A percentile compares a stretch with the other conserved stretches of the same genome.
phyloP scores from a whole-genome alignment of 257 asterid genomes.

The Solanum habrochaites region DNA sequence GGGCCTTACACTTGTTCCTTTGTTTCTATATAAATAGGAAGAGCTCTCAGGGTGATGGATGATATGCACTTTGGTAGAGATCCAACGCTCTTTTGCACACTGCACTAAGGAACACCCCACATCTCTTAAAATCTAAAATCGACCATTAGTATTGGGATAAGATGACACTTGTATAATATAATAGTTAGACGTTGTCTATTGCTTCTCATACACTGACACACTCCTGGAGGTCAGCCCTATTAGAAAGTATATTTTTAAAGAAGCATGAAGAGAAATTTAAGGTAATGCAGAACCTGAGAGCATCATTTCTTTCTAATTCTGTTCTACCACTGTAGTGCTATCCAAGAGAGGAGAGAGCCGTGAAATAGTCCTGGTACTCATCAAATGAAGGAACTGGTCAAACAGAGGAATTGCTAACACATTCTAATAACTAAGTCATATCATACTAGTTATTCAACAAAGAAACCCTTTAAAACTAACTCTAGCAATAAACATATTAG shows the following conservation, averaged over 20 bases:
- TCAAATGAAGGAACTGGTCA: not conserved
- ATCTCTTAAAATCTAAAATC: not conserved
- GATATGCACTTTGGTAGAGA: not conserved
- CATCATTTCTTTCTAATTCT: not conserved
- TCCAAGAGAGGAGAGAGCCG: not conserved
- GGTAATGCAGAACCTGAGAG: not conserved
- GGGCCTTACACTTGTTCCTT: not conserved
- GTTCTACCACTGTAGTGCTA: not conserved
- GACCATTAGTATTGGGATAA: not conserved
- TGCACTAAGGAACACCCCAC: not conserved
- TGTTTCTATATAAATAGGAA: not conserved
- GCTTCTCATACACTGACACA: not conserved
- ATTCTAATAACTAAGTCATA: not conserved
- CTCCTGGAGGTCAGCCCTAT: not conserved
- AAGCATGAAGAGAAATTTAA: not conserved
- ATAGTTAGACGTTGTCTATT: not conserved
- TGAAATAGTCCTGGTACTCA: not conserved
- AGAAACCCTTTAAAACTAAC: not conserved
- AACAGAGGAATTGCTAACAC: not conserved
- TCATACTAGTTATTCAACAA: not conserved
- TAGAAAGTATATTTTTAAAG: not conserved
- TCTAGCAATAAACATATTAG: not conserved
- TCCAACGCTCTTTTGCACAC: not conserved
- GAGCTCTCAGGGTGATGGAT: not conserved
- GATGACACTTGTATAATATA: not conserved